A percentile compares a stretch with the other conserved stretches of the same genome.
phyloP scores from a whole-genome alignment of 768 basidiomycete genomes.

The Hericium coralloides region DNA sequence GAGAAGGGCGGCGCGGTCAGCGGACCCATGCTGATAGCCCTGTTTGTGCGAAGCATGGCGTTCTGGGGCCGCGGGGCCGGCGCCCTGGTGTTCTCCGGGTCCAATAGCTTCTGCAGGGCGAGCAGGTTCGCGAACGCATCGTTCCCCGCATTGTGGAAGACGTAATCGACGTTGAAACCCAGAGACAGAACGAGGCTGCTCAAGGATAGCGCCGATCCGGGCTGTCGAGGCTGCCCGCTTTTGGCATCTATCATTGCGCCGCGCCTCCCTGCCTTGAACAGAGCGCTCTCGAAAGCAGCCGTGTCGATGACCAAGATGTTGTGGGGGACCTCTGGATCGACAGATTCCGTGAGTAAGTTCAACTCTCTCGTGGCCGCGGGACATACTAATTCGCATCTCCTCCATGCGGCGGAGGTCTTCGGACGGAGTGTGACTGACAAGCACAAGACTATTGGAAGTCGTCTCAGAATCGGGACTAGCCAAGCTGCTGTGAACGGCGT shows the following conservation, averaged over 20 bases:
- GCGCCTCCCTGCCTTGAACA: slow-evolving; percentile 51
- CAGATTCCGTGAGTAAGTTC: background rate
- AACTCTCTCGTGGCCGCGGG: background rate
- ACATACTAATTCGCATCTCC: slow-evolving; percentile 75
- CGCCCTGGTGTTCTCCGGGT: slow-evolving; percentile 34
- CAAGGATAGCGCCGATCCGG: slow-evolving; percentile 52
- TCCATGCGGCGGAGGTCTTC: slow-evolving; percentile 55
- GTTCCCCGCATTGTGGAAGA: slow-evolving; percentile 71
- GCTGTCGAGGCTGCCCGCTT: slow-evolving; percentile 40
- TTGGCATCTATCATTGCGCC: slow-evolving; percentile 54
- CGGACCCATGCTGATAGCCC: slow-evolving; percentile 1
- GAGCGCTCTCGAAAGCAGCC: slow-evolving; percentile 49
- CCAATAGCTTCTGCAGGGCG: slow-evolving; percentile 59
- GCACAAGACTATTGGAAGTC: slow-evolving; percentile 55
- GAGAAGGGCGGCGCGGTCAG: slow-evolving; percentile 5
- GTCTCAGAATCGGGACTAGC: slow-evolving; percentile 73
- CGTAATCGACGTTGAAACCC: slow-evolving; percentile 31
- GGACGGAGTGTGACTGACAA: slow-evolving; percentile 56
- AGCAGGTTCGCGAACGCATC: slow-evolving; percentile 66
- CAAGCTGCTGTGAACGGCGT: slow-evolving; percentile 44
- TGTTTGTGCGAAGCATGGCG: background rate
- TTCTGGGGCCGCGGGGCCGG: slow-evolving; percentile 13
- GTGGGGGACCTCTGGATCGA: slow-evolving; percentile 52
- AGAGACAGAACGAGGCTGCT: slow-evolving; percentile 55
- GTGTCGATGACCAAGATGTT: slow-evolving; percentile 67